These are phyloP conservation scores for Geosmithia putterillii DNA, from an alignment of 2,329 filamentous ascomycete species.

Conservation along the genomic window DNA sequence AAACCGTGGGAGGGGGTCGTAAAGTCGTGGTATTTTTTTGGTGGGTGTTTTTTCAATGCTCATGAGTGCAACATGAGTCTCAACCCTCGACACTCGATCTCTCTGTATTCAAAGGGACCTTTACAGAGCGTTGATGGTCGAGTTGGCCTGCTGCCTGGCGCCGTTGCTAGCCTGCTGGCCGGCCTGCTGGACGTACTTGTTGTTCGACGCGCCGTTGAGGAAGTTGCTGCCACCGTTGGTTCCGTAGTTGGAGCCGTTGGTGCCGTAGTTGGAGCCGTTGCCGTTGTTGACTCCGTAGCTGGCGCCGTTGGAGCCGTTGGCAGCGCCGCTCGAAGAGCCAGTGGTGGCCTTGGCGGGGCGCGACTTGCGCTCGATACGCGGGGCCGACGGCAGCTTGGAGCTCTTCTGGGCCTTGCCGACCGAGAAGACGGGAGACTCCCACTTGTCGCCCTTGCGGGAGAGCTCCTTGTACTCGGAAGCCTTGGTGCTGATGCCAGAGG, in stretches of 20 bases:
- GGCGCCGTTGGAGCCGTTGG: constrained; percentile 7
- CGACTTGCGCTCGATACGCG: constrained; percentile 34
- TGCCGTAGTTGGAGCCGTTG: not conserved
- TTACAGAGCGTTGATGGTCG: not conserved
- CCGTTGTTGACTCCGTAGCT: constrained; percentile 3
- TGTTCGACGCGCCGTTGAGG: not conserved
- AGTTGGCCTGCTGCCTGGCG: not conserved
- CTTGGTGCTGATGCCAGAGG: constrained; percentile 76
- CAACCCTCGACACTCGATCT: too few species aligned
- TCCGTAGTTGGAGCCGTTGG: not conserved
- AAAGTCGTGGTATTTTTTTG: not conserved
- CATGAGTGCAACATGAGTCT: not conserved
- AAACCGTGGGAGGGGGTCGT: not conserved
- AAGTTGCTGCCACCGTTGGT: not conserved
- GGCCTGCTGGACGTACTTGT: not conserved
- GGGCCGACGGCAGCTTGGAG: constrained; percentile 53
- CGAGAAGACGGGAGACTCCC: constrained; percentile 89
- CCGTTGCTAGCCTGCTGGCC: not conserved
- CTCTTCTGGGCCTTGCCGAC: constrained; percentile 70
- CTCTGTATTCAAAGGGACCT: too few species aligned
- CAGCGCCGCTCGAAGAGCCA: constrained; percentile 2
- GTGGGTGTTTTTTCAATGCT: not conserved
- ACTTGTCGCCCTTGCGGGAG: constrained; percentile 76
- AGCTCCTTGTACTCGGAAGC: constrained; percentile 88
- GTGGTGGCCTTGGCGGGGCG: constrained; percentile 9